Percentiles rank a stretch among this genome's conserved stretches.
phyloP scores from a whole-genome alignment of 306 rosid species.

The Prinsepia uniflora region DNA sequence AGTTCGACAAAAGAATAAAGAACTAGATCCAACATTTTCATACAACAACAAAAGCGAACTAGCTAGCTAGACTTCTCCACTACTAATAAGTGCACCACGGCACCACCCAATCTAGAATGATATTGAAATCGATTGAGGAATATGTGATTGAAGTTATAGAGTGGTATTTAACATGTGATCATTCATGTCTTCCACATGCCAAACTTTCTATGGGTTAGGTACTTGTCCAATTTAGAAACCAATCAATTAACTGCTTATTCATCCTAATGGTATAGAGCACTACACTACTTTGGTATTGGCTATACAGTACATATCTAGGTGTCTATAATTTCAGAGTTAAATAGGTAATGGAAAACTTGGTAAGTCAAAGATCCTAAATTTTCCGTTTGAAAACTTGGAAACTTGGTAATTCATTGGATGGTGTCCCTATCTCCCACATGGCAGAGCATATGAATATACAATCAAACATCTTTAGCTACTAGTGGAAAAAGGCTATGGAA shows the following conservation, averaged over 20 bases:
- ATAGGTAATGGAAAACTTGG: too few relatives aligned
- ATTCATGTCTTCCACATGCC: not conserved
- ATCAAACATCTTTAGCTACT: not conserved
- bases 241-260: not conserved
- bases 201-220: constrained; percentile 1
- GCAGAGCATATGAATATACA: not conserved
- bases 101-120: too few relatives aligned
- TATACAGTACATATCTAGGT: too few relatives aligned
- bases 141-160: too few relatives aligned
- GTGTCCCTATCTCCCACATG: constrained; percentile 17
- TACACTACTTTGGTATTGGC: too few relatives aligned
- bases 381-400: not conserved
- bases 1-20: too few relatives aligned
- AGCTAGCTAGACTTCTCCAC: too few relatives aligned
- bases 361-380: not conserved
- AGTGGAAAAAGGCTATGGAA: not conserved
- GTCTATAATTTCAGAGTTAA: not conserved
- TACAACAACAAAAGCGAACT: too few relatives aligned
- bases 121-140: too few relatives aligned
- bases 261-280: too few relatives aligned
- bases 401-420: not conserved
- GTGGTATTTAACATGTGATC: not conserved
- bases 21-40: too few relatives aligned
- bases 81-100: too few relatives aligned
- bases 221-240: constrained; percentile 5